Evolutionary conservation across 2,329 filamentous ascomycete species (phyloP).

Genomic region (Sordariomycetes sp.): DNA sequence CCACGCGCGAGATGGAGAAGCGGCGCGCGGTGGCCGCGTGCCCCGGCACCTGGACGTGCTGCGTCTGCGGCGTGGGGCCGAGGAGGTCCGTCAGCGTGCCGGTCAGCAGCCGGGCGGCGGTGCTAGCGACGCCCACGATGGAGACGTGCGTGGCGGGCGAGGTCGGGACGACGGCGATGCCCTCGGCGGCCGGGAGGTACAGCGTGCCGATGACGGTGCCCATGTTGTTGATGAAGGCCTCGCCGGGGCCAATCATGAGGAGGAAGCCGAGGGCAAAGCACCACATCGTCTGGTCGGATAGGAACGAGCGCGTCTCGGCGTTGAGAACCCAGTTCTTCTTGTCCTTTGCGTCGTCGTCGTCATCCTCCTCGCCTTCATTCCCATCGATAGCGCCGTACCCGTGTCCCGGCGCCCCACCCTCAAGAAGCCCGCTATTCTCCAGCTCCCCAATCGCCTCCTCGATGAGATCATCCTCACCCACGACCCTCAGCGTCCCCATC

Average conservation of each 20-base stretch:
- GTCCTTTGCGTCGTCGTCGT: conserved; percentile 25
- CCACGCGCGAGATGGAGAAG: conserved; percentile 61
- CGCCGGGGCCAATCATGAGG: conserved; percentile 85
- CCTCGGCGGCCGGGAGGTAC: conserved; percentile 29
- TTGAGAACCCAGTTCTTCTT: conserved; percentile 91
- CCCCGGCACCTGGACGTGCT: conserved; percentile 33
- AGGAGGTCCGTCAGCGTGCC: conserved; percentile 82
- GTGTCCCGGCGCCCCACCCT: conserved; percentile 54
- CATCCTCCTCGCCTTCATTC: conserved; percentile 26
- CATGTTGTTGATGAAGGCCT: conserved; percentile 95
- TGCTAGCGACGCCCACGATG: conserved; percentile 82
- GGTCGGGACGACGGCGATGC: conserved; percentile 22
- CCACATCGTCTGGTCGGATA: conserved; percentile 92
- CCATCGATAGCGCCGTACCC: conserved; percentile 48
- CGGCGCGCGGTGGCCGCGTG: conserved; percentile 12
- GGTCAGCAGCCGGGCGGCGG: conserved; percentile 76
- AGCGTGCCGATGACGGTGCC: conserved; percentile 87
- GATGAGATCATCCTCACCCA: conserved; percentile 78
- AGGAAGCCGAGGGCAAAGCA: conserved; percentile 83
- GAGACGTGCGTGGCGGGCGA: conserved; percentile 81
- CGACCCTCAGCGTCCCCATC: conserved; percentile 58
- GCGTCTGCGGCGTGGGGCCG: conserved; percentile 52
- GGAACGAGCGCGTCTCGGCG: conserved; percentile 73
- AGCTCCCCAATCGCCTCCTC: conserved; percentile 82
- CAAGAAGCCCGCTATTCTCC: conserved; percentile 75